Base-by-base conservation (phyloP, 805 yeast genomes). In the Pichia californica region DNA sequence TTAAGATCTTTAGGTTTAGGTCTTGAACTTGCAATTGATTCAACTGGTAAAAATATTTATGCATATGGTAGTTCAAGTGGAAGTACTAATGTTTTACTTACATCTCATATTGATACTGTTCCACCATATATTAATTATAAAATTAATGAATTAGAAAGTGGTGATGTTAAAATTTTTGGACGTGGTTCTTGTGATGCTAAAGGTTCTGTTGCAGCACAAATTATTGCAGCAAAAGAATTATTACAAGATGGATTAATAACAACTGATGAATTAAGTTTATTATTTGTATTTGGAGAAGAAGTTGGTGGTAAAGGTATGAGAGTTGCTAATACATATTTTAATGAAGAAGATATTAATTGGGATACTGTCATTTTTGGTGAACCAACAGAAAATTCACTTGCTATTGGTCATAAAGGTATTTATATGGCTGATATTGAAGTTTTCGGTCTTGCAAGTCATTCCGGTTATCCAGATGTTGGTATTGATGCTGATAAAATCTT, bases 101-200 rank as follows among this genome's bases (percentile, higher is more conserved):
- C 85, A 1, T 74, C 84, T 11, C 88, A 81, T 53, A 73, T 81
- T 30, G 88, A 81, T 53, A 81, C 88, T 0, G 88, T 81, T 10
- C 88, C 88, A 11, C 86, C 87, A 0, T 80, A 53, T 52, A 57
- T 80, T 40, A 73, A 72, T 2, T 81, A 81, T 57, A 52, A 53
- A 2, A 58, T 70, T 11, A 63, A 37, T 21, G 36, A 41, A 13
- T 33, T 31, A n/a, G 37, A 31, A 5, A 42, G 42, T 5, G 35
- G 28, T 29, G 43, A 26, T 7, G 80, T 71, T 36, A 58, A 59
- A 23, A 77, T 82, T 15, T 72, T 69, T 54, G 88, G 88, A 19
- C 67, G 89, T 43, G 89, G 89, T 3, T 58, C 83, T 1, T 68
- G 73, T 44, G 89, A 82, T 54, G 88, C 85, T n/a, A 82, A 82